phyloP scores from a whole-genome alignment of 1,284 basidiomycete genomes.

The Amylostereum chailletii region DNA sequence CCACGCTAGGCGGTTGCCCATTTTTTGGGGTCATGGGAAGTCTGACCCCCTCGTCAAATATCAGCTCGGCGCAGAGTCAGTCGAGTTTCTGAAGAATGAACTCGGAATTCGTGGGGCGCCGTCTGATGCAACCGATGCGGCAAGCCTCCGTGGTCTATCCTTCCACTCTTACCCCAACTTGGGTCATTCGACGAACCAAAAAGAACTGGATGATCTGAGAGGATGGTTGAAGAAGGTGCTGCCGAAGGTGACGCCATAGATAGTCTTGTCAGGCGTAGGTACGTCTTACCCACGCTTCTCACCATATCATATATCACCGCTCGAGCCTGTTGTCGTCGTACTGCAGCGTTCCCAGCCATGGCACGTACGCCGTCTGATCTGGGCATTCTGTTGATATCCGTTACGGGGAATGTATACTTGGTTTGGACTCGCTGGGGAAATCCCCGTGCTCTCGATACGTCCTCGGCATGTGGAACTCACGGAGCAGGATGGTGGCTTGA shows the following conservation, averaged over 20 bases:
- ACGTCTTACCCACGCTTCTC: too few relatives aligned
- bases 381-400: too few relatives aligned
- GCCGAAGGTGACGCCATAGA: slow-evolving; percentile 6
- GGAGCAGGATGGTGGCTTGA: too few relatives aligned
- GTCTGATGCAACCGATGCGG: slow-evolving; percentile 17
- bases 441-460: too few relatives aligned
- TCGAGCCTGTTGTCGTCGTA: too few relatives aligned
- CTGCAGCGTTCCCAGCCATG: too few relatives aligned
- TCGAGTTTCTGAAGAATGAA: slow-evolving; percentile 42
- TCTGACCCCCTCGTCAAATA: slow-evolving; percentile 66
- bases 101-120: slow-evolving; percentile 30
- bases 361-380: too few relatives aligned
- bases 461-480: too few relatives aligned
- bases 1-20: slow-evolving; percentile 52
- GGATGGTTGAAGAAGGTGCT: slow-evolving; percentile 45
- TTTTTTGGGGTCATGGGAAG: slow-evolving; percentile 88
- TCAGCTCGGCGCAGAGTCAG: slow-evolving; percentile 37
- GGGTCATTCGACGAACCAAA: slow-evolving; percentile 50
- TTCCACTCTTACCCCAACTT: slow-evolving; percentile 55
- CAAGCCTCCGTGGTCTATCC: slow-evolving; percentile 18
- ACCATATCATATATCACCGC: too few relatives aligned
- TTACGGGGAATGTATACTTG: too few relatives aligned
- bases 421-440: too few relatives aligned
- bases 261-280: too few relatives aligned
- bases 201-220: slow-evolving; percentile 61